Evolutionary conservation across 495 filamentous ascomycete species (phyloP).

Genomic region (Lepidopterella palustris): DNA sequence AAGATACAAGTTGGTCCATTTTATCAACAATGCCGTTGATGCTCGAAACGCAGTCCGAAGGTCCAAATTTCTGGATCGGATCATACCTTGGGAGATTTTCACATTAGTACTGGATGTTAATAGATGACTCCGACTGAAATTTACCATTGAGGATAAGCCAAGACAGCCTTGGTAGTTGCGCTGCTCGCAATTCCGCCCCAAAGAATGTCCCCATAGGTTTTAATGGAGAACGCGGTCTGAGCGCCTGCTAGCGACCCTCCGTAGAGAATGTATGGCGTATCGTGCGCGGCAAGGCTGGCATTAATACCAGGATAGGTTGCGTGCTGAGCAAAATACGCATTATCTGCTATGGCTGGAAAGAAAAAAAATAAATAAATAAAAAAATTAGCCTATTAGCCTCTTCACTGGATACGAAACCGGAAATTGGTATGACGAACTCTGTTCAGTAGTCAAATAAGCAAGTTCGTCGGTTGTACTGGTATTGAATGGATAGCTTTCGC

Average conservation of each 20-base stretch:
- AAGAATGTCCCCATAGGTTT: conserved; percentile 60
- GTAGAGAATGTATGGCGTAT: conserved; percentile 59
- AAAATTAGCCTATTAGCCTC: conserved; percentile 1
- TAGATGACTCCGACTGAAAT: background rate
- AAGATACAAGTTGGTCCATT: conserved; percentile 48
- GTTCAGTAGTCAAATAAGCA: conserved; percentile 67
- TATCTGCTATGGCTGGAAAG: conserved; percentile 59
- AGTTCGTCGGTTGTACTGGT: conserved; percentile 47
- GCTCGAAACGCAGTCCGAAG: conserved; percentile 48
- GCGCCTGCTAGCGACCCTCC: conserved; percentile 68
- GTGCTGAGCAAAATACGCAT: conserved; percentile 62
- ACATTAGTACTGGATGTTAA: background rate
- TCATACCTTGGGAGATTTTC: conserved; percentile 38
- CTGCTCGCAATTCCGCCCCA: conserved; percentile 63
- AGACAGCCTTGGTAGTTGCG: conserved; percentile 61
- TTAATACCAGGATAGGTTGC: conserved; percentile 57
- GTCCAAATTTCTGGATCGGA: conserved; percentile 54
- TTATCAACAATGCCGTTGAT: conserved; percentile 58
- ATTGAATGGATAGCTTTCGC: conserved; percentile 17
- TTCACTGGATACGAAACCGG: no score
- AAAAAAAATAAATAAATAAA: no score
- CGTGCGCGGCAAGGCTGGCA: conserved; percentile 48
- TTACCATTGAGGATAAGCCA: conserved; percentile 61
- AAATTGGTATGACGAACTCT: no score
- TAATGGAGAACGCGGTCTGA: conserved; percentile 62